These are phyloP conservation scores for Zarea fungicola DNA, from an alignment of 2,329 filamentous ascomycete genomes.

Conservation along the genomic window DNA sequence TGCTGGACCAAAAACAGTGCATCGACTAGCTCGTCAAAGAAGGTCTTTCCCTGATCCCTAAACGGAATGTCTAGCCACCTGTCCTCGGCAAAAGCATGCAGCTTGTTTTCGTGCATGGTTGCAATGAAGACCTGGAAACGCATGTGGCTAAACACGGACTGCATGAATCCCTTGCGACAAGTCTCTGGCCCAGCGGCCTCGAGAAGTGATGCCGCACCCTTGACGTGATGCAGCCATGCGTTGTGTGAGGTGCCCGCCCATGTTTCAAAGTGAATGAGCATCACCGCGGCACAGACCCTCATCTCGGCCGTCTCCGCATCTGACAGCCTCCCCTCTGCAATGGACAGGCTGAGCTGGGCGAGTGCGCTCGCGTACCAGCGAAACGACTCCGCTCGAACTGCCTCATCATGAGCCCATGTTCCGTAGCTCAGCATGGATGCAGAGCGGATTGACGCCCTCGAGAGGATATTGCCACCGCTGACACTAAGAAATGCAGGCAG, in stretches of 20 bases:
- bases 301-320: background rate
- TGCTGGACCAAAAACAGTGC: background rate
- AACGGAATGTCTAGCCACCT: background rate
- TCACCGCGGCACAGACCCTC: slow-evolving; percentile 5
- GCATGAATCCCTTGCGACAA: background rate
- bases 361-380: slow-evolving; percentile 5
- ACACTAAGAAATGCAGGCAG: slow-evolving; percentile 1
- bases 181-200: background rate
- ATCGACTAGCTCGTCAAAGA: slow-evolving; percentile 7
- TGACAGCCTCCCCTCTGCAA: background rate
- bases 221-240: slow-evolving; percentile 7
- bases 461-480: background rate
- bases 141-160: background rate
- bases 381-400: background rate
- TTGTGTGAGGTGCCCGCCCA: background rate
- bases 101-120: slow-evolving; percentile 3
- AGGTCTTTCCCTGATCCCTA: background rate
- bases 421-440: slow-evolving; percentile 10
- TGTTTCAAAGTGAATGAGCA: slow-evolving; percentile 11
- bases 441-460: slow-evolving; percentile 5
- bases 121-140: slow-evolving; percentile 5
- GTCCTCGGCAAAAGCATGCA: background rate
- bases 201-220: slow-evolving; percentile 5
- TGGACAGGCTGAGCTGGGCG: background rate
- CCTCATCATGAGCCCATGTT: slow-evolving; percentile 3